Conservation (phyloP, 371 early-diverging fungal species). For the Zancudomyces culisetae region DNA sequence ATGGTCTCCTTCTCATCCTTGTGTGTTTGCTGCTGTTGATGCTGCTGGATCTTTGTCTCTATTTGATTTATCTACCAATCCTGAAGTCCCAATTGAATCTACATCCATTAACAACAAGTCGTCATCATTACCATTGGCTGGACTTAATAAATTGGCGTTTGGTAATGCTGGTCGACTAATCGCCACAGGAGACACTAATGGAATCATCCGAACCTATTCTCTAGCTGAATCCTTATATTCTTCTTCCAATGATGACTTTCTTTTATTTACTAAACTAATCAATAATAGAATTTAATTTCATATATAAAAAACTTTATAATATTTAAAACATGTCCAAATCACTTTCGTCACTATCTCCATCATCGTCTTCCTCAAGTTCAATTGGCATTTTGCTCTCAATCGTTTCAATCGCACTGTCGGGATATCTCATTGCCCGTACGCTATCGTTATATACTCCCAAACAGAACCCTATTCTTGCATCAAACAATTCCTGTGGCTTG, state of each 20-base stretch:
- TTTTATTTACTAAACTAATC: too few relatives aligned
- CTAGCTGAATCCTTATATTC: constrained; percentile 36
- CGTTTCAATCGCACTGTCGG: constrained; percentile 63
- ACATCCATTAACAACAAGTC: neutral
- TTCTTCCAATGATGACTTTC: constrained; percentile 40
- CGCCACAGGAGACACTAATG: constrained; percentile 74
- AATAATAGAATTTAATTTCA: too few relatives aligned
- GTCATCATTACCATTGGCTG: constrained; percentile 7
- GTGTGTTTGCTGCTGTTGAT: constrained; percentile 80
- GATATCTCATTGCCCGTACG: constrained; percentile 93
- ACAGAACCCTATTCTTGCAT: constrained; percentile 87
- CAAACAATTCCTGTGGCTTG: constrained; percentile 88
- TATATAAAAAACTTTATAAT: neutral
- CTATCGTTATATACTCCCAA: constrained; percentile 87
- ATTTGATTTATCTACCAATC: constrained; percentile 78
- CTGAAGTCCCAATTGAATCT: constrained; percentile 25
- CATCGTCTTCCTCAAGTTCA: constrained; percentile 61
- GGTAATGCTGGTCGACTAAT: constrained; percentile 67
- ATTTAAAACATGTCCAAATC: neutral
- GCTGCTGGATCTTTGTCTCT: constrained; percentile 74
- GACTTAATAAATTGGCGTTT: constrained; percentile 87
- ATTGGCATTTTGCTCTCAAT: constrained; percentile 76
- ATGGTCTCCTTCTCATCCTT: constrained; percentile 90
- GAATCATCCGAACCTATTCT: constrained; percentile 71
- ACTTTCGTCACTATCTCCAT: constrained; percentile 20